These are phyloP conservation scores for Excoecaria cochinchinensis DNA, from an alignment of 345 rosid species.

Conservation along the genomic window DNA sequence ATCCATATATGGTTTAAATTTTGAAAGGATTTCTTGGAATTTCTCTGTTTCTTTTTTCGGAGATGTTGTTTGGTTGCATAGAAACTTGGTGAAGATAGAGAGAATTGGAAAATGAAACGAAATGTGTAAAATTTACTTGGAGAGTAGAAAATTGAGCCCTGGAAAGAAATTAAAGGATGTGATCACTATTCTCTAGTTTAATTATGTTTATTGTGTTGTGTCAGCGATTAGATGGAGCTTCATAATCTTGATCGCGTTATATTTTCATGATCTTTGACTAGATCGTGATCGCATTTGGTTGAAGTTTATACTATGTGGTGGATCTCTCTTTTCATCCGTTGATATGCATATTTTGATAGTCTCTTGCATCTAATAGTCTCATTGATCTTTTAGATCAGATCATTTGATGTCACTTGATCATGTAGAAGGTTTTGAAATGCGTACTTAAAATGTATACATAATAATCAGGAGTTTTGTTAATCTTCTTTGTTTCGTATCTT, in stretches of 20 bases:
- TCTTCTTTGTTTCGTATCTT: not conserved
- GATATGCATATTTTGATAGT: not conserved
- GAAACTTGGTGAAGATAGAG: slow-evolving; percentile 1
- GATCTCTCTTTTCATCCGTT: not conserved
- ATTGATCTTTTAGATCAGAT: not conserved
- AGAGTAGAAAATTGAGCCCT: not conserved
- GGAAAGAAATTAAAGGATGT: not conserved
- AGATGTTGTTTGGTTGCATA: not conserved
- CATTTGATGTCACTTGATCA: not conserved
- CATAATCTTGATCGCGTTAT: not conserved
- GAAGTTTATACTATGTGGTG: not conserved
- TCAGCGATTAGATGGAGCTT: not conserved
- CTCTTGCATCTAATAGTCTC: not conserved
- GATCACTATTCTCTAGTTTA: not conserved
- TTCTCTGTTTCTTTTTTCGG: not conserved
- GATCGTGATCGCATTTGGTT: not conserved
- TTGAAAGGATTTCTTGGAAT: not conserved
- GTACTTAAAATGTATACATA: not conserved
- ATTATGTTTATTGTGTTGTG: not conserved
- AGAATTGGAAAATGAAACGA: not conserved
- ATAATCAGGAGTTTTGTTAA: not conserved
- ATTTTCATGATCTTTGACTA: not conserved
- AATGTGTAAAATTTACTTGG: not conserved
- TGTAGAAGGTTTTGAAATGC: not conserved
- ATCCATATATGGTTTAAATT: not conserved